Evolutionary conservation across 192 early-diverging fungal species (phyloP).

Genomic region (Entomortierella lignicola): DNA sequence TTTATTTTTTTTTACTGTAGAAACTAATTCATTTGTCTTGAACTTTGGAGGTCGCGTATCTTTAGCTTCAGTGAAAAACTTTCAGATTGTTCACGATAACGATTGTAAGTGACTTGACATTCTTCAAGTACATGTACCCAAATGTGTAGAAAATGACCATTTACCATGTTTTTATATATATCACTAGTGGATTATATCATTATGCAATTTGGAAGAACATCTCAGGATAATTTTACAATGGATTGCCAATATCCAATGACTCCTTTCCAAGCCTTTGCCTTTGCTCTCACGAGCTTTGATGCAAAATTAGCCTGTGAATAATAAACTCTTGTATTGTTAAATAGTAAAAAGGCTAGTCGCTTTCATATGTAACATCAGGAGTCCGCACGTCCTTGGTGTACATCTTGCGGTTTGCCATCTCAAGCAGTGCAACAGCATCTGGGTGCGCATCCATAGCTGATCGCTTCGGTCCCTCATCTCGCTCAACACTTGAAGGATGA

Average conservation of each 20-base stretch:
- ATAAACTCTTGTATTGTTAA: constrained; percentile 62
- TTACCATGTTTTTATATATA: not conserved
- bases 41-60: constrained; percentile 94
- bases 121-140: not conserved
- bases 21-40: constrained; percentile 90
- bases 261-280: constrained; percentile 87
- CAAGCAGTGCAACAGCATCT: constrained; percentile 76
- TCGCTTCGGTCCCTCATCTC: constrained; percentile 55
- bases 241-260: constrained; percentile 94
- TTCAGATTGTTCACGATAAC: constrained; percentile 94
- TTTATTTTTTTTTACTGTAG: constrained; percentile 52
- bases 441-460: constrained; percentile 71
- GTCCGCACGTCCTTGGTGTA: constrained; percentile 72
- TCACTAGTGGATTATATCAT: constrained; percentile 88
- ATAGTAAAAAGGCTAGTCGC: constrained; percentile 17
- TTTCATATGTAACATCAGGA: constrained; percentile 45
- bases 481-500: constrained; percentile 59
- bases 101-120: constrained; percentile 70
- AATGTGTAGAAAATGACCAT: not conserved
- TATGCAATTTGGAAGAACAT: constrained; percentile 92
- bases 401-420: constrained; percentile 79
- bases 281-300: constrained; percentile 91
- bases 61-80: constrained; percentile 94
- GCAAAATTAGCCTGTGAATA: constrained; percentile 94
- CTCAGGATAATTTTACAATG: constrained; percentile 83